These are phyloP conservation scores for Ascoidea tarda DNA, from an alignment of 805 yeast genomes.

Conservation along the genomic window DNA sequence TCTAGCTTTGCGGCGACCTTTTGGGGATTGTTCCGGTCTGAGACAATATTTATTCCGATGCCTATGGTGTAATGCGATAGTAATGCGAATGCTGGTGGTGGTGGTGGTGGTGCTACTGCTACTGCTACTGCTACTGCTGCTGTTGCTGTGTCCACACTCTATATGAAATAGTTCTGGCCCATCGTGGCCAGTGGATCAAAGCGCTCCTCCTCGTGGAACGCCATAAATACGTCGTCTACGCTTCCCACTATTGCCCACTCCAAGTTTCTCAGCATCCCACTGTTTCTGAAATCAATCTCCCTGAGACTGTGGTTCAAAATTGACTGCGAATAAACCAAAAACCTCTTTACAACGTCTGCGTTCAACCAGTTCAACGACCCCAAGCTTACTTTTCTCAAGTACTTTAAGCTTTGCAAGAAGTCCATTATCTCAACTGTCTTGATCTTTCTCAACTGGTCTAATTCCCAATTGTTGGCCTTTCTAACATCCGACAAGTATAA, in stretches of 20 bases:
- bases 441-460: constrained; percentile 5
- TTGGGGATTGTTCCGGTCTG: no score
- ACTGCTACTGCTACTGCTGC: no score
- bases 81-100: no score
- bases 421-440: constrained; percentile 2
- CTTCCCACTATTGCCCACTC: constrained; percentile 9
- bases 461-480: constrained; percentile 5
- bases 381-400: background rate
- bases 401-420: constrained; percentile 1
- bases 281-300: constrained; percentile 4
- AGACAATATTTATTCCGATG: no score
- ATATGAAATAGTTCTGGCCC: background rate
- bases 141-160: no score
- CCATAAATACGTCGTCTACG: constrained; percentile 2
- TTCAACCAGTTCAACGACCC: constrained; percentile 5
- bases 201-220: constrained; percentile 1
- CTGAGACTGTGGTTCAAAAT: constrained; percentile 2
- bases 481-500: constrained; percentile 7
- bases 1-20: no score
- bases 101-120: no score
- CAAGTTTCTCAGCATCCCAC: constrained; percentile 9
- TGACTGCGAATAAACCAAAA: constrained; percentile 1
- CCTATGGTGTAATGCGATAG: no score
- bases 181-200: background rate
- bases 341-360: constrained; percentile 4